Base-by-base conservation (phyloP, 257 asterid species). In the Solanum rostratum region DNA sequence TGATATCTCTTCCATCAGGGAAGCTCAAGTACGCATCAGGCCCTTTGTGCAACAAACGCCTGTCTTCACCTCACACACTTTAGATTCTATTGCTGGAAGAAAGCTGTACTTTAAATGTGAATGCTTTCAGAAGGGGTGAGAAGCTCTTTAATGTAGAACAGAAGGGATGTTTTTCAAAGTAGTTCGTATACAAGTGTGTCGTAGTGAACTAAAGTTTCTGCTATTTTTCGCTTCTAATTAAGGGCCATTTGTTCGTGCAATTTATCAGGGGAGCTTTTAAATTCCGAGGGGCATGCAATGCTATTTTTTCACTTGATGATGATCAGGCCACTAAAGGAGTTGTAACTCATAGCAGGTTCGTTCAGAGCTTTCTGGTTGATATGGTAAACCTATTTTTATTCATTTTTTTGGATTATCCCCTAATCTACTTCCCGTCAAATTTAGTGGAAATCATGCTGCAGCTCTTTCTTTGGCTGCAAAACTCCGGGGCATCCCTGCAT, bases 401-500 rank as follows among this genome's bases (percentile, higher is more conserved):
- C 87, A 4, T 20, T 39, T 85, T 52, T 86, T 52, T 80, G 52
- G 83, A 87, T 73, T 3, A 84, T 76, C 54, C 53, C 66, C 88
- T 89, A 90, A 85, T 91, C 43, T 43, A 24, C 76, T 74, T 60
- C 52, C 60, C 49, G 54, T 50, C 71, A n/a, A 87, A 87, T 82
- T 49, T 88, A 95, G 99, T 83, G 99, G 99, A 50, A 96, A 96
- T 88, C 99, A 96, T 91, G 99, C 98, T 55, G 98, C 99, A 55
- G 98, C 99, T 11, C 97, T 96, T 69, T 83, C 99, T 81, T 89
- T 96, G 98, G 99, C 99, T 83, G 98, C 99, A 85, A 93, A 91
- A 84, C 87, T 92, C 84, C 89, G 99, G 54, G 97, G 97, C 29
- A 92, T 96, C 85, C 95, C 97, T 62, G 98, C 99, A 9, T 93